A percentile compares a stretch with the other conserved stretches of the same genome.
Conservation (phyloP, 2,329 filamentous ascomycete species). For the Dactylonectria estremocensis region DNA sequence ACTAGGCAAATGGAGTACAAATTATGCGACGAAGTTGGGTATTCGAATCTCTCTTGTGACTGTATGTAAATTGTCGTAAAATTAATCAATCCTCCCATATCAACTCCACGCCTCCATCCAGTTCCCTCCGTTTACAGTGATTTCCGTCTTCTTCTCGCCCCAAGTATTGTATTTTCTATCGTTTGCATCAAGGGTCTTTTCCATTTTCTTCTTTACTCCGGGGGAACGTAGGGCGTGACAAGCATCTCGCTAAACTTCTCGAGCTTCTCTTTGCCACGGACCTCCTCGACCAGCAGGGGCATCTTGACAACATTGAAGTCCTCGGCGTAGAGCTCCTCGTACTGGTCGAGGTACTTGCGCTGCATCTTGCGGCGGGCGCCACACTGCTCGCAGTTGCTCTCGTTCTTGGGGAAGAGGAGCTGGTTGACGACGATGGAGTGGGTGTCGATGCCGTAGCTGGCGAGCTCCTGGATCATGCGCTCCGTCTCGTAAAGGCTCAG, state of each 20-base stretch:
- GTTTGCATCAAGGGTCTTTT: constrained; percentile 18
- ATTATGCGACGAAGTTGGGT: constrained; percentile 30
- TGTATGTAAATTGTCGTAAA: constrained; percentile 30
- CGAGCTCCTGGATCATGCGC: constrained; percentile 98
- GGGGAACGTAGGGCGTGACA: constrained; percentile 81
- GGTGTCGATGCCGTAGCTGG: constrained; percentile 94
- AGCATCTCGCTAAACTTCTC: constrained; percentile 93
- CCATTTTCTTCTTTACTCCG: constrained; percentile 57
- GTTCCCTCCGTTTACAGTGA: constrained; percentile 15
- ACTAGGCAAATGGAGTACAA: constrained; percentile 35
- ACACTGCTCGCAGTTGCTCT: constrained; percentile 93
- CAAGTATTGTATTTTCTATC: constrained; percentile 14
- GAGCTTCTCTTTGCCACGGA: constrained; percentile 93
- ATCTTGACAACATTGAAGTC: constrained; percentile 98
- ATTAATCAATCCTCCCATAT: constrained; percentile 34
- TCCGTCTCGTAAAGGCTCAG: constrained; percentile 97
- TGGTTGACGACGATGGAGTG: constrained; percentile 99
- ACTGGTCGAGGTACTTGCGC: constrained; percentile 99
- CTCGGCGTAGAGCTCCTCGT: constrained; percentile 98
- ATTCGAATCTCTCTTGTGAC: constrained; percentile 40
- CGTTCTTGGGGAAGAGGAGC: constrained; percentile 90
- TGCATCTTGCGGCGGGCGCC: constrained; percentile 97
- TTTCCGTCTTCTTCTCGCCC: constrained; percentile 29
- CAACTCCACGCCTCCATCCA: constrained; percentile 36
- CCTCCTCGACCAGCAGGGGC: constrained; percentile 95